Percentiles rank a stretch among this genome's conserved stretches.
These are phyloP conservation scores for Boletus vinaceobasis DNA, from an alignment of 768 basidiomycete genomes.

Conservation along the genomic window DNA sequence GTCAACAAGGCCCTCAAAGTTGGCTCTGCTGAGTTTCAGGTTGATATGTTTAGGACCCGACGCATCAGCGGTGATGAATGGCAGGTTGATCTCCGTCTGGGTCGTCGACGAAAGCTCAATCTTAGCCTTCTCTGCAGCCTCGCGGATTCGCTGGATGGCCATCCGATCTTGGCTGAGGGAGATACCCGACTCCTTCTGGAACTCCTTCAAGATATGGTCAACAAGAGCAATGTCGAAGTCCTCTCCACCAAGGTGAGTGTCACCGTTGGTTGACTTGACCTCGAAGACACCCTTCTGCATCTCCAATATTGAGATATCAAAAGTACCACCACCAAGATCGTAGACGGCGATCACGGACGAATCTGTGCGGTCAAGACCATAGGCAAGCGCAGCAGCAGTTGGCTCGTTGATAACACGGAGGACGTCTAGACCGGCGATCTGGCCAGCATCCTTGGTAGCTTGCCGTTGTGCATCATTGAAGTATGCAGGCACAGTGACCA, in stretches of 20 bases:
- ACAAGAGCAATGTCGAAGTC: constrained; percentile 94
- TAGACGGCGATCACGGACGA: constrained; percentile 95
- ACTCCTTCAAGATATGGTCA: constrained; percentile 80
- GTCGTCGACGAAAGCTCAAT: constrained; percentile 93
- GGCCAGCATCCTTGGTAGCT: constrained; percentile 96
- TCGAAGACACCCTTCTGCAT: constrained; percentile 99
- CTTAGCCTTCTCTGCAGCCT: constrained; percentile 99
- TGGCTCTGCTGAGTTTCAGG: constrained; percentile 78
- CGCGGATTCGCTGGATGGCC: constrained; percentile 98
- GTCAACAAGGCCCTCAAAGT: constrained; percentile 85
- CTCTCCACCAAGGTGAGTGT: constrained; percentile 96
- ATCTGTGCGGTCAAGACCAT: constrained; percentile 82
- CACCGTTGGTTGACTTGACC: constrained; percentile 99
- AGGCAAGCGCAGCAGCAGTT: constrained; percentile 96
- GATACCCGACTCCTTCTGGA: constrained; percentile 89
- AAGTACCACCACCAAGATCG: constrained; percentile 97
- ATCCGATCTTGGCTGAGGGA: constrained; percentile 84
- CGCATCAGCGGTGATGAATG: constrained; percentile 96
- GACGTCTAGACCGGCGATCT: constrained; percentile 96
- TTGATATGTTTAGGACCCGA: constrained; percentile 98
- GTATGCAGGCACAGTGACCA: constrained; percentile 96
- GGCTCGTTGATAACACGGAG: constrained; percentile 99
- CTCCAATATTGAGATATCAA: constrained; percentile 99
- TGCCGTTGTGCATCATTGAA: constrained; percentile 99
- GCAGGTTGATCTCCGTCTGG: constrained; percentile 96